Evolutionary conservation across 257 asterid species (phyloP).

Genomic region (Ehretia macrophylla): DNA sequence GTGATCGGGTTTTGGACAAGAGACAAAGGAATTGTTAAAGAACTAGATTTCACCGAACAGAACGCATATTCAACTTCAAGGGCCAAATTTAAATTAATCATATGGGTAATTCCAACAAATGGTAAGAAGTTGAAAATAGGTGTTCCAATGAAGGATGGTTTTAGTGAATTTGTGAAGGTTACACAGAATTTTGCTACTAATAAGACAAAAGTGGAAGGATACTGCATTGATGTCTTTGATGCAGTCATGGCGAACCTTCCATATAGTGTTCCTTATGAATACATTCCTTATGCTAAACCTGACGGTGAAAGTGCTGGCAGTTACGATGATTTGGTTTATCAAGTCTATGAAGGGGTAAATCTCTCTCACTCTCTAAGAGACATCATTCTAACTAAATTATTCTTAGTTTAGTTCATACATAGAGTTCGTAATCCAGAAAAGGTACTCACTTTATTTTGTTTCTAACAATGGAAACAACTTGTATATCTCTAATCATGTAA

Average conservation of each 20-base stretch:
- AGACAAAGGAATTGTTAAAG: constrained; percentile 19
- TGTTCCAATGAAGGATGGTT: constrained; percentile 38
- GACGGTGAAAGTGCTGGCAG: constrained; percentile 24
- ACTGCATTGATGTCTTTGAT: constrained; percentile 47
- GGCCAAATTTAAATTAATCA: constrained; percentile 28
- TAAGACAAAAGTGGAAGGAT: constrained; percentile 29
- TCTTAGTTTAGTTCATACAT: no score
- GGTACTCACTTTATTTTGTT: no score
- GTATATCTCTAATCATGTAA: not conserved
- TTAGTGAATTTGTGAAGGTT: constrained; percentile 35
- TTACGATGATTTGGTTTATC: constrained; percentile 28
- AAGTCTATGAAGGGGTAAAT: constrained; percentile 42
- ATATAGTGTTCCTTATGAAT: constrained; percentile 35
- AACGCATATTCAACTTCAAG: constrained; percentile 19
- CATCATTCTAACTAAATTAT: no score
- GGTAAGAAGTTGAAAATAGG: constrained; percentile 41
- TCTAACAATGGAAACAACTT: no score
- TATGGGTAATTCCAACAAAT: constrained; percentile 52
- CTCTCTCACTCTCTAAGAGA: not conserved
- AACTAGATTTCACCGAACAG: not conserved
- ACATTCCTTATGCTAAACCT: constrained; percentile 32
- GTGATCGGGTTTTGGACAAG: constrained; percentile 27
- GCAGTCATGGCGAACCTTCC: constrained; percentile 42
- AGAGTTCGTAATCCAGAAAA: no score
- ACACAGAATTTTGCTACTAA: constrained; percentile 23